A percentile compares a stretch with the other conserved stretches of the same genome.
These are phyloP conservation scores for Themeda triandra DNA, from an alignment of 176 grass and related monocot species.

Conservation along the genomic window DNA sequence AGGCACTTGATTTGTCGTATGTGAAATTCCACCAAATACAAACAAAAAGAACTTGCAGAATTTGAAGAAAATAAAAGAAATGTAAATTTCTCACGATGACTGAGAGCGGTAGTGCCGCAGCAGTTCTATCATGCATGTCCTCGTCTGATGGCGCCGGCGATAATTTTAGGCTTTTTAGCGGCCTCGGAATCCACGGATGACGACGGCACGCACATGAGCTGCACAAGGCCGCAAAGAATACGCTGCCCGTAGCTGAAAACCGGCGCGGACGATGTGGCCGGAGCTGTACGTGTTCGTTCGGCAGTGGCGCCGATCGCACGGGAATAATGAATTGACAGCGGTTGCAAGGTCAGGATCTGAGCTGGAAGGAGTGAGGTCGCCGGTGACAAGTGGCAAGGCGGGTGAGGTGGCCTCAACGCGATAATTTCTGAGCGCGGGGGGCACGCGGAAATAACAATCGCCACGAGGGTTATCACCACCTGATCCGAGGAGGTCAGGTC, in stretches of 20 bases:
- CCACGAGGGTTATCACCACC: neutral
- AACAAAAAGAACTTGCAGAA: neutral
- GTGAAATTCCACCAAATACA: neutral
- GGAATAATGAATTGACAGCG: neutral
- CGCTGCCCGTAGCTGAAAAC: no score
- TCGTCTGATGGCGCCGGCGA: neutral
- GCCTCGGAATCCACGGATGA: no score
- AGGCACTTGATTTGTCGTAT: neutral
- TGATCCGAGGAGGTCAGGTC: neutral
- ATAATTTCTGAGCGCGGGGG: neutral
- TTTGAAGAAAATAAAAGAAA: no score
- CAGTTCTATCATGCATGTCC: neutral
- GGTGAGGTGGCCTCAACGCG: neutral
- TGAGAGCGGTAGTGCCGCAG: neutral
- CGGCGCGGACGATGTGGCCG: neutral
- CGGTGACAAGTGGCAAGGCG: neutral
- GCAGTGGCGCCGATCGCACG: neutral
- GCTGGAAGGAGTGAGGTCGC: neutral
- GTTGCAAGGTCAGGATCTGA: conserved; percentile 15
- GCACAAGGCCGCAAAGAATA: no score
- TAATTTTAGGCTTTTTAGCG: no score
- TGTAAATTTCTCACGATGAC: neutral
- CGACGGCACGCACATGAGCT: no score
- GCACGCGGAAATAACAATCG: neutral
- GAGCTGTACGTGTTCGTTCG: neutral